A percentile compares a stretch with the other conserved stretches of the same genome.
These are phyloP conservation scores for Beverwykella pulmonaria DNA, from an alignment of 495 filamentous ascomycete species.

Conservation along the genomic window DNA sequence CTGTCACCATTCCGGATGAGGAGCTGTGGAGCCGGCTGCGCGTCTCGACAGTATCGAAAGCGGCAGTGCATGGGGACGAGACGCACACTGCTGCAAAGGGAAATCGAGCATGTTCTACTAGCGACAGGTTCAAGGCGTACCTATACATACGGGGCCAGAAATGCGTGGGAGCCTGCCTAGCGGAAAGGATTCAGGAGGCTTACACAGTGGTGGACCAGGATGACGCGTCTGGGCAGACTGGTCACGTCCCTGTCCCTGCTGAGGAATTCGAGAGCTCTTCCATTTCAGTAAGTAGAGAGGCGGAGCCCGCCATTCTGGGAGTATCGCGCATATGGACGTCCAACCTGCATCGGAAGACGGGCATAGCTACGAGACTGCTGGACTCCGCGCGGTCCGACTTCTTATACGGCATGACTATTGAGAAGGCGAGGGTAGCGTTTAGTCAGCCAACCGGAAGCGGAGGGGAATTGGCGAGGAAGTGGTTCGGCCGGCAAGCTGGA, in stretches of 20 bases:
- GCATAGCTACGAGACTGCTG: slow-evolving; percentile 64
- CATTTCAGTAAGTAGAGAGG: slow-evolving; percentile 38
- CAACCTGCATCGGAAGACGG: slow-evolving; percentile 59
- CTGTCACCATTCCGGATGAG: slow-evolving; percentile 62
- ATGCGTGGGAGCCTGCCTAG: slow-evolving; percentile 68
- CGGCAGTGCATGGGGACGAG: slow-evolving; percentile 38
- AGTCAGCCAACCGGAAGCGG: slow-evolving; percentile 78
- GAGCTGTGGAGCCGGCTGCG: slow-evolving; percentile 60
- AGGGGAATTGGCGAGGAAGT: slow-evolving; percentile 61
- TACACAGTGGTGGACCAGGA: slow-evolving; percentile 52
- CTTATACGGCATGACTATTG: slow-evolving; percentile 67
- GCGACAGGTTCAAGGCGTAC: slow-evolving; percentile 65
- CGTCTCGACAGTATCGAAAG: slow-evolving; percentile 1
- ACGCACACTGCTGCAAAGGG: slow-evolving; percentile 16
- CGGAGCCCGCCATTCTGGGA: slow-evolving; percentile 59
- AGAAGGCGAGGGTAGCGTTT: slow-evolving; percentile 67
- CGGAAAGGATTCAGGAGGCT: slow-evolving; percentile 65
- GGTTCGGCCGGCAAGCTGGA: slow-evolving; percentile 55
- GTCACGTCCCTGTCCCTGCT: slow-evolving; percentile 7
- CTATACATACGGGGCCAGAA: slow-evolving; percentile 65
- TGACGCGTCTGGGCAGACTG: slow-evolving; percentile 29
- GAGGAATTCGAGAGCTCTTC: slow-evolving; percentile 47
- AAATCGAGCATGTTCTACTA: slow-evolving; percentile 14
- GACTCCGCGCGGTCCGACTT: slow-evolving; percentile 65
- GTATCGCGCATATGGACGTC: slow-evolving; percentile 77